Conservation (phyloP, 73 alveolate species). For the Symbiodinium natans region DNA sequence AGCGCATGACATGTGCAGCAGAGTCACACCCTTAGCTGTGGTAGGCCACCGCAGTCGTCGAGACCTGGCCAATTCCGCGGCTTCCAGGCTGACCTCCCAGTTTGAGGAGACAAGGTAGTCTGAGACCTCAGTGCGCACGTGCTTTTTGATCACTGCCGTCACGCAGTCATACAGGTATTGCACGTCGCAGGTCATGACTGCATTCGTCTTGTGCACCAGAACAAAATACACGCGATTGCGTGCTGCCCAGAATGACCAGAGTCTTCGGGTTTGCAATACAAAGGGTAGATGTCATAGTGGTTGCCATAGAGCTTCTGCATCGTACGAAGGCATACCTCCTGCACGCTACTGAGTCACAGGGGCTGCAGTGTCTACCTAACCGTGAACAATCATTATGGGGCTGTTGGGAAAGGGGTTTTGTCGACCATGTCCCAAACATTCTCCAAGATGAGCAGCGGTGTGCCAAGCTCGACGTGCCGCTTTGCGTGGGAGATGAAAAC, state of each 20-base stretch:
- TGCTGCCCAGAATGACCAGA: neutral
- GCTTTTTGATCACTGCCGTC: neutral
- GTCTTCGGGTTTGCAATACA: neutral
- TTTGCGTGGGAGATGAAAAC: neutral
- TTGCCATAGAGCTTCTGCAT: neutral
- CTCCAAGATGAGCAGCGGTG: too few relatives aligned
- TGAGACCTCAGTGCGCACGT: neutral
- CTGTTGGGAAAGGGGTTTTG: too few relatives aligned
- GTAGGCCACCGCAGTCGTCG: neutral
- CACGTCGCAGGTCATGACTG: neutral
- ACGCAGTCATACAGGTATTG: neutral
- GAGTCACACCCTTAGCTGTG: too few relatives aligned
- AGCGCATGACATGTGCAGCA: too few relatives aligned
- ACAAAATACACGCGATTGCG: neutral
- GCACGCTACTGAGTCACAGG: too few relatives aligned
- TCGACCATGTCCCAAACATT: too few relatives aligned
- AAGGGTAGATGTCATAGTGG: constrained; percentile 5
- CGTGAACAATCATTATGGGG: too few relatives aligned
- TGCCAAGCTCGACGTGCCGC: too few relatives aligned
- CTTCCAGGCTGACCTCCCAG: neutral
- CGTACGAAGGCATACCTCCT: neutral
- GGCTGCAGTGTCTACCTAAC: too few relatives aligned
- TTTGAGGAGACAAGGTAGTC: neutral
- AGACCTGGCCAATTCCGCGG: neutral
- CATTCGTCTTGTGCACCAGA: neutral